Conservation (phyloP, 768 basidiomycete genomes). For the Phanerochaete carnosa region DNA sequence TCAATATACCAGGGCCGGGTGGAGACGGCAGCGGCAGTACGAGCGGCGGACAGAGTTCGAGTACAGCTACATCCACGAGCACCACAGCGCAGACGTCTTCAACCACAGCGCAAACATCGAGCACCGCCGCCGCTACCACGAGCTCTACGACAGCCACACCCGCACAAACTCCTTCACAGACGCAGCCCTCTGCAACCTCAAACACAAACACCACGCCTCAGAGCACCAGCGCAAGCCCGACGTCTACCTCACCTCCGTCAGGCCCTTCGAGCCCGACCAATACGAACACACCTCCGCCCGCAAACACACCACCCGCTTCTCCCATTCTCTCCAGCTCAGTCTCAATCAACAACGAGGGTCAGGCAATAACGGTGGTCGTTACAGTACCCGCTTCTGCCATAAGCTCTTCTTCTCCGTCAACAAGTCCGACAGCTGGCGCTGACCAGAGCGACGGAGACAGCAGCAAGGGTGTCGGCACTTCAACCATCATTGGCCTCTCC, state of each 20-base stretch:
- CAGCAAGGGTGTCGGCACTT: conserved; percentile 49
- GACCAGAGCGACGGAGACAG: conserved; percentile 20
- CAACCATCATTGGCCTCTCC: conserved; percentile 76
- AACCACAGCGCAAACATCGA: conserved; percentile 16
- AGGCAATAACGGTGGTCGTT: not conserved
- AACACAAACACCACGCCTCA: not conserved
- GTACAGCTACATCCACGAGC: not conserved
- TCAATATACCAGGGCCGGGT: not conserved
- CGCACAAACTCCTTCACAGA: conserved; percentile 1
- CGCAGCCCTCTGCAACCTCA: not conserved
- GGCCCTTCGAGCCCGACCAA: conserved; percentile 10
- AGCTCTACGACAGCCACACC: conserved; percentile 10
- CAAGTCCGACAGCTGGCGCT: conserved; percentile 25
- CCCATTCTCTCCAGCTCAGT: not conserved
- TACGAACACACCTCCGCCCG: not conserved
- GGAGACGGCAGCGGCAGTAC: not conserved
- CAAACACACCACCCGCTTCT: not conserved
- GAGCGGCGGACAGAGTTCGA: not conserved
- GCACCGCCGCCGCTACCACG: conserved; percentile 16
- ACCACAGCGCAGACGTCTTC: not conserved
- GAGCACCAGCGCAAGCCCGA: not conserved
- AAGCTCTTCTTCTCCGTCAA: conserved; percentile 24
- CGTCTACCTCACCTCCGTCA: conserved; percentile 12
- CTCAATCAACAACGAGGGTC: not conserved
- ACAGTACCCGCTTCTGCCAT: not conserved